Percentiles rank a stretch among this genome's conserved stretches.
phyloP scores from a whole-genome alignment of 352 stramenopile species.

The Phytopythium oedochilum region DNA sequence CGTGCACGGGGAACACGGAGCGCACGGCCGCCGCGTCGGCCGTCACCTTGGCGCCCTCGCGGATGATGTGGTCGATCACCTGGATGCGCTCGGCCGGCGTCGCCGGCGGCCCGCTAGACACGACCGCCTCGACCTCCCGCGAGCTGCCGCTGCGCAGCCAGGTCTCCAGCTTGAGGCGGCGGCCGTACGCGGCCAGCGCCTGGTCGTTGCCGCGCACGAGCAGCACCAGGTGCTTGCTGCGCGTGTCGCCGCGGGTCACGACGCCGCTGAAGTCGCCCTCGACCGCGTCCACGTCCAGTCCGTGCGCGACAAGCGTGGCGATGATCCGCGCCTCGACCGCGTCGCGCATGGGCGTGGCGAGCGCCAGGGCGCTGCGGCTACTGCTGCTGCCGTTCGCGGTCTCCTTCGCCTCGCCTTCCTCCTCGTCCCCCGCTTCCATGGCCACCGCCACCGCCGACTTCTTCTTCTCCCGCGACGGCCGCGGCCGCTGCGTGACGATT shows the following conservation, averaged over 20 bases:
- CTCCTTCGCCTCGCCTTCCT: neutral
- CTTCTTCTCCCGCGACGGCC: conserved; percentile 16
- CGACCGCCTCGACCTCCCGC: conserved; percentile 60
- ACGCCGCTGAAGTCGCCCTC: conserved; percentile 62
- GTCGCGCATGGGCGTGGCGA: conserved; percentile 4
- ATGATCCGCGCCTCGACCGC: conserved; percentile 35
- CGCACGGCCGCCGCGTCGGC: conserved; percentile 44
- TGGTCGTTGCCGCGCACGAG: conserved; percentile 66
- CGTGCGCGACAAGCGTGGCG: conserved; percentile 54
- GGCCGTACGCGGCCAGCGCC: conserved; percentile 51
- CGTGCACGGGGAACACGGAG: conserved; percentile 79
- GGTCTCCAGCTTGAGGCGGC: conserved; percentile 61
- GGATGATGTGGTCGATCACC: conserved; percentile 80
- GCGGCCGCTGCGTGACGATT: conserved; percentile 48
- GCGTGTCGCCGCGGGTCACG: conserved; percentile 23
- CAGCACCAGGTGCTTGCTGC: conserved; percentile 72
- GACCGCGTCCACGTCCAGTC: conserved; percentile 66
- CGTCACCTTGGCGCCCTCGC: conserved; percentile 63
- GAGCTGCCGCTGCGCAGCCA: conserved; percentile 75
- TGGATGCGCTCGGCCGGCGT: conserved; percentile 74
- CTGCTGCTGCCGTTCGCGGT: neutral
- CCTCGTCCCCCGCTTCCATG: neutral
- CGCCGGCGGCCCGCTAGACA: conserved; percentile 51
- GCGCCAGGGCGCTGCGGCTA: neutral
- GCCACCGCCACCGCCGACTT: conserved; percentile 12